Base-by-base conservation (phyloP, 2,329 filamentous ascomycete species). In the Cytospora mali region DNA sequence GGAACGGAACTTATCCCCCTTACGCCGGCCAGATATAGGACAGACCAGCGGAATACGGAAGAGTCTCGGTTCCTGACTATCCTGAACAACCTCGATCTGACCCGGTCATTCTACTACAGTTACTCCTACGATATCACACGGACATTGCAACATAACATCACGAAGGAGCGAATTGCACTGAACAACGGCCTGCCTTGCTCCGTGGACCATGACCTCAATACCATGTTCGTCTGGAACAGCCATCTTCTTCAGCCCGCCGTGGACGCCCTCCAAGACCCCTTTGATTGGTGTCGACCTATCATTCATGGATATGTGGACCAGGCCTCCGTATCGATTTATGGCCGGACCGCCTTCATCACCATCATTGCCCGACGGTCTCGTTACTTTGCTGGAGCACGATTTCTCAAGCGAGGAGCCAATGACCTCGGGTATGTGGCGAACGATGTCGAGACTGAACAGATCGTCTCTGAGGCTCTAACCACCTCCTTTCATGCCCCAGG, bases 221-320 rank as follows among this genome's bases (percentile, higher is more conserved):
- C 90, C 46, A 99, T 99, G 95, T 99, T 99, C 72, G 90, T 98
- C 3, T 99, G 95, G 95, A 99, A 99, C 70, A 87, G 91, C 68
- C 91, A 97, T 74, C 82, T 99, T 5, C 82, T 99, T 21, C 82
- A 89, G 64, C 93, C 95, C 0, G 92, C 90, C 0, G 80, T 84
- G 14, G 77, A 80, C 21, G 84, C 83, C 6, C 79, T 99, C 46
- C 89, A 89, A 66, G 90, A 93, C 69, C 88, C 92, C 0, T 97
- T 92, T 72, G 93, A 98, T 72, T 99, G 95, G 95, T 99, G 94
- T 74, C 84, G 96, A 27, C 93, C 95, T 0, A 90, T 98, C 62
- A 94, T 97, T 51, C 94, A 99, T 74, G 95, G 95, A 4, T 98
- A 96, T 74, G 92, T 99, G 66, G 92, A 97, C 71, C 95, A 99